Evolutionary conservation across 768 basidiomycete genomes (phyloP).

Genomic region (Aureoboletus auriporus): DNA sequence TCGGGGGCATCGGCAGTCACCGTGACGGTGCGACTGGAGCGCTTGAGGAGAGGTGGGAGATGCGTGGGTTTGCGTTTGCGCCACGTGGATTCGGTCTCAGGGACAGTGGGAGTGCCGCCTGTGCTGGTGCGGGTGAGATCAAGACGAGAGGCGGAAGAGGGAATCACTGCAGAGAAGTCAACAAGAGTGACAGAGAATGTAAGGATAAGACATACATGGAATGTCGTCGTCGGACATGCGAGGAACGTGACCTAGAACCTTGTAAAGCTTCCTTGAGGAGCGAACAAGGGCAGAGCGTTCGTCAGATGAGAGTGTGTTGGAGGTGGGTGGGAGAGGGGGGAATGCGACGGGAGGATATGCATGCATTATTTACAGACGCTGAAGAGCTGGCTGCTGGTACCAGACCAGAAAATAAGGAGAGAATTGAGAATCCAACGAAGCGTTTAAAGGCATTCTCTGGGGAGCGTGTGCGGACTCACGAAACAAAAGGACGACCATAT

Average conservation of each 20-base stretch:
- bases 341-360: conserved; percentile 1
- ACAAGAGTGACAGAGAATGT: not conserved
- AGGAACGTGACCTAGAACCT: conserved; percentile 57
- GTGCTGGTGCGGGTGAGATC: conserved; percentile 1
- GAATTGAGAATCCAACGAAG: not conserved
- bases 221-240: conserved; percentile 42
- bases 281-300: conserved; percentile 57
- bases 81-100: conserved; percentile 17
- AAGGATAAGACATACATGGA: not conserved
- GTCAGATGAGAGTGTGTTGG: conserved; percentile 45
- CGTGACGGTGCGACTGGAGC: conserved; percentile 1
- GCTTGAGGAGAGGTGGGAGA: conserved; percentile 23
- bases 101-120: not conserved
- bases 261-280: conserved; percentile 55
- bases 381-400: conserved; percentile 14
- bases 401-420: conserved; percentile 18
- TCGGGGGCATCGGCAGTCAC: not conserved
- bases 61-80: conserved; percentile 25
- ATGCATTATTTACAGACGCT: not conserved
- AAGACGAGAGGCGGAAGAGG: not conserved
- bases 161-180: not conserved
- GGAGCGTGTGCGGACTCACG: conserved; percentile 6
- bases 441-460: conserved; percentile 7
- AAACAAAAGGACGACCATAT: conserved; percentile 20
- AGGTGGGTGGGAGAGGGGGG: conserved; percentile 50